Evolutionary conservation across 108 stramenopile genomes (phyloP).

Genomic region (Stephanodiscus triporus): DNA sequence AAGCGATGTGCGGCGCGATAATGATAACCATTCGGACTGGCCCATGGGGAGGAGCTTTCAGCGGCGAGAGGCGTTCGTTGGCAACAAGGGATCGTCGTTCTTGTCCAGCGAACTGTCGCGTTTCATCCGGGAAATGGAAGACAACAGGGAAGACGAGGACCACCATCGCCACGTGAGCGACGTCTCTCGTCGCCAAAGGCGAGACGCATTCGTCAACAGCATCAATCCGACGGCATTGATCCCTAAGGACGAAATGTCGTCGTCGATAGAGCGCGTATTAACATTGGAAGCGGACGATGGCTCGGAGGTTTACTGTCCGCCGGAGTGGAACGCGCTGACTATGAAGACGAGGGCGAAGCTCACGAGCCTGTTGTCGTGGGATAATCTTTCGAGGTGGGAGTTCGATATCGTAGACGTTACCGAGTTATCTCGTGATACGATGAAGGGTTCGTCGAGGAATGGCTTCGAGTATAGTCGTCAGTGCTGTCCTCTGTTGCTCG

Average conservation of each 20-base stretch:
- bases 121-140: background rate
- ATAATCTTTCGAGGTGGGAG: conserved; percentile 58
- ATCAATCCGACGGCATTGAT: background rate
- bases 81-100: background rate
- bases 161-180: background rate
- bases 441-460: background rate
- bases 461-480: conserved; percentile 11
- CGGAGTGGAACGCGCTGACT: conserved; percentile 36
- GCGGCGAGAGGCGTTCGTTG: background rate
- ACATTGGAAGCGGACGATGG: background rate
- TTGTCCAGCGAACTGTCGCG: background rate
- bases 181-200: background rate
- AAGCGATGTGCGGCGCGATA: no score
- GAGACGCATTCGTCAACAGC: background rate
- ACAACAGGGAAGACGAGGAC: background rate
- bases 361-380: conserved; percentile 48
- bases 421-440: conserved; percentile 22
- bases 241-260: background rate
- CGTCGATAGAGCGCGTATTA: background rate
- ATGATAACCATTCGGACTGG: background rate
- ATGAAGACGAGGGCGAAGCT: conserved; percentile 19
- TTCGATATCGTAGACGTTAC: conserved; percentile 65
- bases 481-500: conserved; percentile 49
- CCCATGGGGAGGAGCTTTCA: background rate
- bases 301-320: conserved; percentile 12